Percentiles rank a stretch among this genome's conserved stretches.
Evolutionary conservation across 148 eudicot genomes (phyloP).

Genomic region (Pouteria glomerata): DNA sequence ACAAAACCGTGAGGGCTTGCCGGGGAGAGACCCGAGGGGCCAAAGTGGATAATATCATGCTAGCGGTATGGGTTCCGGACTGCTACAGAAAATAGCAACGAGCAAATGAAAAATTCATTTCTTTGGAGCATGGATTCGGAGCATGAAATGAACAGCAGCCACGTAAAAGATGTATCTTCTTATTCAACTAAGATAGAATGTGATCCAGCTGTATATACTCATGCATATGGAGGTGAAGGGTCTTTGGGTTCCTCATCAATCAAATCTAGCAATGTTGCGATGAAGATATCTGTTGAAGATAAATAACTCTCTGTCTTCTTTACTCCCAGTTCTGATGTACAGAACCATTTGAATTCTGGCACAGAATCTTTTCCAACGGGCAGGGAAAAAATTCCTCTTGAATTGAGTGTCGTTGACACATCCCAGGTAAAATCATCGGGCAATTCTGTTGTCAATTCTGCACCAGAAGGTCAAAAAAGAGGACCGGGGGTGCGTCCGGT

Average conservation of each 20-base stretch:
- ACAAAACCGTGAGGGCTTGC: too few species aligned
- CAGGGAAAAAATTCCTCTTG: conserved; percentile 14
- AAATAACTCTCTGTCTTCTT: conserved; percentile 11
- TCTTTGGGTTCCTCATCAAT: too few species aligned
- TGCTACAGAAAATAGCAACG: conserved; percentile 13
- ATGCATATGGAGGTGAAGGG: conserved; percentile 20
- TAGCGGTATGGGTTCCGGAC: too few species aligned
- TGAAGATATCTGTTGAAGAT: conserved; percentile 9
- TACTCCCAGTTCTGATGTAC: conserved; percentile 18
- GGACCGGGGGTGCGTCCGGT: too few species aligned
- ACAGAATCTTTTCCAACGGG: conserved; percentile 12
- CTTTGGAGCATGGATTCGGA: conserved; percentile 14
- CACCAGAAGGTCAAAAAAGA: conserved; percentile 12
- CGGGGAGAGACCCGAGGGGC: too few species aligned
- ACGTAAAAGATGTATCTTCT: conserved; percentile 22
- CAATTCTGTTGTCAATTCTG: conserved; percentile 8
- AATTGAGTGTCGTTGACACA: conserved; percentile 11
- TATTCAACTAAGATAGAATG: conserved; percentile 13
- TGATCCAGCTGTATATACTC: conserved; percentile 11
- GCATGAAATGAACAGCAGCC: conserved; percentile 11
- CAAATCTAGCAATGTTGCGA: conserved; percentile 1
- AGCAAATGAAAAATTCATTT: conserved; percentile 18
- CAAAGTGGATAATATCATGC: too few species aligned
- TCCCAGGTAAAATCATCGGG: conserved; percentile 11
- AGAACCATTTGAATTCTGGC: conserved; percentile 14